A percentile compares a stretch with the other conserved stretches of the same genome.
Evolutionary conservation across 805 yeast species (phyloP).

Genomic region (Phaffomyces thermotolerans): DNA sequence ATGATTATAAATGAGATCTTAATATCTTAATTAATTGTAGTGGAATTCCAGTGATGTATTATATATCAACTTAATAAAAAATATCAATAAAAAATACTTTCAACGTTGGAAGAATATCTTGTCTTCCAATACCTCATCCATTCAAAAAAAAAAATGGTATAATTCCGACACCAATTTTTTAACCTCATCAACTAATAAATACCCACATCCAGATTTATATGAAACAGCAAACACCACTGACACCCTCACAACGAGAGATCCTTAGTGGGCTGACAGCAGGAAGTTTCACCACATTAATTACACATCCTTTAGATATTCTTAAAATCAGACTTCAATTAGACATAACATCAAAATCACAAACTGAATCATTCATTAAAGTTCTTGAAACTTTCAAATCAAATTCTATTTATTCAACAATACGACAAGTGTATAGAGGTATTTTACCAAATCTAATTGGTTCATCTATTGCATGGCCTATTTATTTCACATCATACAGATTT

Average conservation of each 20-base stretch:
- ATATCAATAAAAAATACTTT: no score
- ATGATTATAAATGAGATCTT: slow-evolving; percentile 1
- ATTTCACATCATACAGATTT: slow-evolving; percentile 69
- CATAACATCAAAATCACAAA: slow-evolving; percentile 25
- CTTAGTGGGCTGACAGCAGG: slow-evolving; percentile 80
- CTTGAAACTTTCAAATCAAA: slow-evolving; percentile 10
- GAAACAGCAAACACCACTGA: not conserved
- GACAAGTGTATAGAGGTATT: slow-evolving; percentile 18
- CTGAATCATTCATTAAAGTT: slow-evolving; percentile 22
- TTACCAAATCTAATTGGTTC: slow-evolving; percentile 71
- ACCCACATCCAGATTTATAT: not conserved
- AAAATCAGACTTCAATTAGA: slow-evolving; percentile 77
- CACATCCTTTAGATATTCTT: slow-evolving; percentile 86
- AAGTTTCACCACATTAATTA: slow-evolving; percentile 62
- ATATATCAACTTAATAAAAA: no score
- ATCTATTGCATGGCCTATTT: slow-evolving; percentile 81
- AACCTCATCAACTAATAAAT: not conserved
- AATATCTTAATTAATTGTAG: not conserved
- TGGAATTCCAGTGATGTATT: no score
- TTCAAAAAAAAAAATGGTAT: no score
- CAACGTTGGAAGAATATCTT: no score
- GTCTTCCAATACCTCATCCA: no score
- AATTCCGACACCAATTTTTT: not conserved
- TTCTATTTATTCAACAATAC: not conserved
- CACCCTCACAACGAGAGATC: slow-evolving; percentile 36